Percentiles rank a stretch among this genome's conserved stretches.
Evolutionary conservation across 2,329 filamentous ascomycete genomes (phyloP).

Genomic region (Pseudopyricularia cyperi): DNA sequence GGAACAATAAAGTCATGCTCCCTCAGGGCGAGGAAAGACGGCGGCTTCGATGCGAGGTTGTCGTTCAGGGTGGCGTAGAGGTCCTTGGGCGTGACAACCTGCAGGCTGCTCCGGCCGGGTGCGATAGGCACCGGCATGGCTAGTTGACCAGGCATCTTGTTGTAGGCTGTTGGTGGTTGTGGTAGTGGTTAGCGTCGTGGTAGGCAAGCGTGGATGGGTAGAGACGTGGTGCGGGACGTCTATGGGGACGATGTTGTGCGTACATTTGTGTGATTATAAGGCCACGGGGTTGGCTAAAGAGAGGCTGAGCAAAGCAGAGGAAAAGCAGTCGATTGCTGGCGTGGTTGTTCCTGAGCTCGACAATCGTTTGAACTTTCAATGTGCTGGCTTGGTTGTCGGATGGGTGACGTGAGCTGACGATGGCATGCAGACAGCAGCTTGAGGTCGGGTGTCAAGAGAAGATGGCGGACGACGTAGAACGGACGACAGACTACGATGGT

Average conservation of each 20-base stretch:
- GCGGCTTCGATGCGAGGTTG: slow-evolving; percentile 27
- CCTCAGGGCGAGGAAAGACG: slow-evolving; percentile 24
- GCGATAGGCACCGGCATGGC: slow-evolving; percentile 34
- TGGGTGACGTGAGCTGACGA: too few relatives aligned
- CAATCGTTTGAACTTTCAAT: too few relatives aligned
- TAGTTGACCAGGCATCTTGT: slow-evolving; percentile 30
- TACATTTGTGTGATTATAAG: not conserved
- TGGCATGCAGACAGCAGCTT: too few relatives aligned
- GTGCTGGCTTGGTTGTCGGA: too few relatives aligned
- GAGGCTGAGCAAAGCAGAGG: not conserved
- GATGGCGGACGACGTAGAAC: too few relatives aligned
- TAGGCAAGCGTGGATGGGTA: not conserved
- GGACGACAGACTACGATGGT: too few relatives aligned
- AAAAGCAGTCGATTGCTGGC: not conserved
- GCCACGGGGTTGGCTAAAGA: not conserved
- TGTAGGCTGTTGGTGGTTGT: not conserved
- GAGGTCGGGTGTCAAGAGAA: too few relatives aligned
- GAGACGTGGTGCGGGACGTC: not conserved
- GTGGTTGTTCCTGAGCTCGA: too few relatives aligned
- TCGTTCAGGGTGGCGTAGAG: slow-evolving; percentile 40
- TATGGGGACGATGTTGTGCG: not conserved
- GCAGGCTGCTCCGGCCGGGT: slow-evolving; percentile 29
- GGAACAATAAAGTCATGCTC: slow-evolving; percentile 51
- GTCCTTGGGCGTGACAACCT: slow-evolving; percentile 33
- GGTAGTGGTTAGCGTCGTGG: not conserved